Evolutionary conservation across 2,329 filamentous ascomycete genomes (phyloP), one percentile per base, ranked within the genome.

Genomic region (Penicillium carneum): DNA sequence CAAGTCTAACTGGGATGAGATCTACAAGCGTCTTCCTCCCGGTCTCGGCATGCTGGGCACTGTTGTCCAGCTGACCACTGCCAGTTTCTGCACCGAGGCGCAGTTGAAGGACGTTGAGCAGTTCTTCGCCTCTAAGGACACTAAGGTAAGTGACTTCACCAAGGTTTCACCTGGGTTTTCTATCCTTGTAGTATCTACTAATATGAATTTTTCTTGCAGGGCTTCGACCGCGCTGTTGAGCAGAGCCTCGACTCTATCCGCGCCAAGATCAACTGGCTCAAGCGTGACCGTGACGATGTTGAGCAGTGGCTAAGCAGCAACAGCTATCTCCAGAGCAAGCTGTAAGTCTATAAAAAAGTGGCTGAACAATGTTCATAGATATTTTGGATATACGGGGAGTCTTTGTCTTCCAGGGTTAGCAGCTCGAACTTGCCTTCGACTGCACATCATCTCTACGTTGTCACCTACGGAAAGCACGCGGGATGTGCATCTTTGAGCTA

Each of bases 221-320:
- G 92, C 45, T 98, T 92, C 72, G 92, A 96, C 73, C 89, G 93
- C 75, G 88, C 91, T 50, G 82, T 98, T 60, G 92, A 92, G n/a
- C 94, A 98, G 83, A 94, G 90, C 76, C 84, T 90, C 69, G 94
- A 98, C 76, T 84, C 88, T 4, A 90, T 97, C 71, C 86, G 87
- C 63, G 93, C 93, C 57, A 98, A 97, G 86, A 84, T 89, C 70
- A 86, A 88, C 62, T 96, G 92, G 92, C 76, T 96, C 58, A 80
- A 87, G 76, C 86, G 92, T 61, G 93, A 97, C 77, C 83, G 84
- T 45, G 84, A 86, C 31, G 92, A 96, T 77, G 90, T 97, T n/a
- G 84, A 86, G 75, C 72, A 77, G 56, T 93, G 90, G 89, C 80
- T 92, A 66, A 86, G 87, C 77, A 82, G 85, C 71, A 87, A 89